Conservation (phyloP, 2,329 filamentous ascomycete species). For the Elsinoe fawcettii region DNA sequence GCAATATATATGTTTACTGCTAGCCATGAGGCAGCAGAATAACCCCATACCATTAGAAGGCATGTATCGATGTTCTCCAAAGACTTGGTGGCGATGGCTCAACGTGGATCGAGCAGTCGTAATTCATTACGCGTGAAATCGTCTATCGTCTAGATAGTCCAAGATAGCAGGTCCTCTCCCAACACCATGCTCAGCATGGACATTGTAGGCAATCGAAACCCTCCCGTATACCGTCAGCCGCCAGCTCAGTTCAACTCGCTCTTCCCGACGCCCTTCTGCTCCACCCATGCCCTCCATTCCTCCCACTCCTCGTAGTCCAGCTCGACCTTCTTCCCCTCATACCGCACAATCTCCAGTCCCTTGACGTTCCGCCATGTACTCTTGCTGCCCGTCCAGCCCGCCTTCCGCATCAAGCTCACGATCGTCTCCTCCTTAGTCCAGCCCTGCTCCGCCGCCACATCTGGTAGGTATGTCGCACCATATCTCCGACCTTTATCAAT, state of each 20-base stretch:
- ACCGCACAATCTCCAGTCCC: constrained; percentile 69
- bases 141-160: constrained; percentile 1
- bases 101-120: not conserved
- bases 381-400: constrained; percentile 69
- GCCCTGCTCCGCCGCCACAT: constrained; percentile 84
- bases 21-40: no score
- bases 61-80: no score
- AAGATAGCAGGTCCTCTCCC: not conserved
- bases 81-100: no score
- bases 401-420: constrained; percentile 85
- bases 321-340: constrained; percentile 74
- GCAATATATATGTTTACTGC: no score
- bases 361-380: constrained; percentile 66
- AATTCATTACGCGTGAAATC: not conserved
- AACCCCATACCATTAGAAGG: no score
- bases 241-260: not conserved
- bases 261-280: constrained; percentile 25
- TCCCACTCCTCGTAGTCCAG: constrained; percentile 67
- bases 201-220: not conserved
- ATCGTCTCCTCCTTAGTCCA: constrained; percentile 93
- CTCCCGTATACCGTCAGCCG: no score
- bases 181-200: not conserved
- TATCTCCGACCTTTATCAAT: constrained; percentile 63
- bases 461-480: constrained; percentile 83
- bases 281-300: constrained; percentile 70